Base-by-base conservation (phyloP, 2,329 filamentous ascomycete species). In the Claviceps sp. region DNA sequence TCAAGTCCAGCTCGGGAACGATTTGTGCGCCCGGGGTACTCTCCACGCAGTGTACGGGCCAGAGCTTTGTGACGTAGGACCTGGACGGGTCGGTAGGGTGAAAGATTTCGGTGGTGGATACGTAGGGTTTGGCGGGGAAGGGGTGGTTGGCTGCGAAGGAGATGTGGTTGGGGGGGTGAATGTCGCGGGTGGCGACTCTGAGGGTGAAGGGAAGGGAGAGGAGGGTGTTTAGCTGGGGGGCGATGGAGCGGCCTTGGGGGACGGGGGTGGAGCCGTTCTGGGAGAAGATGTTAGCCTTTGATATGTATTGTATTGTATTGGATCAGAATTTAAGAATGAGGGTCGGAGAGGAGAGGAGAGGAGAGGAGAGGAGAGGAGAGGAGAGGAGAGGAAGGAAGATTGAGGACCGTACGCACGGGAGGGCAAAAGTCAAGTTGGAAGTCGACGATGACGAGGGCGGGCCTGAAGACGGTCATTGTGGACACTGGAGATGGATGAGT, bases 351-450 rank as follows among this genome's bases (percentile, higher is more conserved):
- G 20, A 20, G 20, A 20, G 20, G 20, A 20, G 20, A 20, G 20
- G 20, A 20, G 20, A 20, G 20, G 20, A 20, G 20, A 2, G 20
- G 20, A 20, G 20, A 20, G 20, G 20, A 20, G 20, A 20, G 22
- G 22, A 22, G 22, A 22, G 22, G 22, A 13, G 7, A 43, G 18
- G n/a, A 18, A 36, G 45, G 1, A 13, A 22, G 40, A 22, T 22
- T n/a, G 7, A 4, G 24, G 42, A 13, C 9, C 14, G 13, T n/a
- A 22, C 51, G 20, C 34, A 93, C 89, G 13, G 90, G 89, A 54
- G 87, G 87, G 67, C 89, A 95, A 67, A 96, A 97, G 71, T 97
- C 91, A 67, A 96, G 85, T 69, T 97, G 93, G 63, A 95, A 76
- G 67, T 96, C 90, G 50, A 95, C 84, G 11, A 95, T 77, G 47